Percentiles rank a stretch among this genome's conserved stretches.
phyloP scores from a whole-genome alignment of 202 grass and related monocot species.

The Musa balbisiana region DNA sequence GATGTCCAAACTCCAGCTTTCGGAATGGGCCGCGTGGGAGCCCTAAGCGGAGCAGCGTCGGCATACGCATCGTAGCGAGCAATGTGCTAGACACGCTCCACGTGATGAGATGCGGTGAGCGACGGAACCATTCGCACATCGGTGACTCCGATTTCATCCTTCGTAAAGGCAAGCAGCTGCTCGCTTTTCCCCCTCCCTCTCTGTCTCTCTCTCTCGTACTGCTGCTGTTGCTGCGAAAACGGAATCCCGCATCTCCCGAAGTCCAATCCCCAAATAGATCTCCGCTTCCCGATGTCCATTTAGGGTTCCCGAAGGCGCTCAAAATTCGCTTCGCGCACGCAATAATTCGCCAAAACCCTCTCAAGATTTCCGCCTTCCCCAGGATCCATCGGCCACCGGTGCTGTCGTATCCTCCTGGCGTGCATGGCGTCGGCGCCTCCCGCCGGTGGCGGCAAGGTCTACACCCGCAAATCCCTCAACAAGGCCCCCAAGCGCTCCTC shows the following conservation, averaged over 20 bases:
- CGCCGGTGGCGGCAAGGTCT: slow-evolving; percentile 1
- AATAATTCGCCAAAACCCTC: neutral
- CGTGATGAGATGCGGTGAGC: no score
- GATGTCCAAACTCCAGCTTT: no score
- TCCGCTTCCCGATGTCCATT: neutral
- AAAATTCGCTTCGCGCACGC: no score
- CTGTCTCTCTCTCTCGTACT: neutral
- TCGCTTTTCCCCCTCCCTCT: neutral
- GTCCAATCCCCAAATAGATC: neutral
- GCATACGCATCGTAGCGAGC: no score
- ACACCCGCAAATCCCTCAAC: slow-evolving; percentile 9
- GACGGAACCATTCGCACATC: no score
- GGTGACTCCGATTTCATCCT: no score
- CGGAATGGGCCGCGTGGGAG: no score
- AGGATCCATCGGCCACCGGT: neutral
- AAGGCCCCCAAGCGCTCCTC: neutral
- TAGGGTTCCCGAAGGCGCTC: neutral
- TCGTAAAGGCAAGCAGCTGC: no score
- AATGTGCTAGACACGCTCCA: no score
- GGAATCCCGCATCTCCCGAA: neutral
- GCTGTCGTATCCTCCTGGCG: neutral
- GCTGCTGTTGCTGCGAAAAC: neutral
- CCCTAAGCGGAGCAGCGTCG: no score
- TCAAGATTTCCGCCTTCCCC: neutral
- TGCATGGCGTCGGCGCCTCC: slow-evolving; percentile 3